Base-by-base conservation (phyloP, 345 rosid species). In the Corchorus capsularis region DNA sequence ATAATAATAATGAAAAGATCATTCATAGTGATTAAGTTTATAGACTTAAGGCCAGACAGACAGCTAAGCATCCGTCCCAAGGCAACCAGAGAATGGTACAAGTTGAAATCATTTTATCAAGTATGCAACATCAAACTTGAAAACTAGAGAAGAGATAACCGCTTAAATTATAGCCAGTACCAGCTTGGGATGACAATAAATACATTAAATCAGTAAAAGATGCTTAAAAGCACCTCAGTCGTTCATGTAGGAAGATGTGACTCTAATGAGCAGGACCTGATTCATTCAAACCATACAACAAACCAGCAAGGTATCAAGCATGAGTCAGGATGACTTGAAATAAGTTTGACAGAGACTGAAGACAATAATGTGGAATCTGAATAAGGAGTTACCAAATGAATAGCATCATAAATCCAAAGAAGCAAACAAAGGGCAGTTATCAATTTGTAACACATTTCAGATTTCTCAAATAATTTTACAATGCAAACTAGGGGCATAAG, bases 381-480 rank as follows among this genome's bases (percentile, higher is more conserved):
- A 34, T n/a, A 54, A 7, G 22, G 14, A 12, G 20, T 19, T 49
- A n/a, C 32, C 50, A 64, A 17, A 63, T 64, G 32, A n/a, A 19
- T n/a, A 64, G 0, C 49, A 64, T 35, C 43, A 64, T 6, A 17
- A 39, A 39, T 22, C 49, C n/a, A 22, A 64, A 64, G 32, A 64
- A 64, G 41, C 69, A 8, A 45, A 45, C 8, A n/a, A 64, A 15
- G 32, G 46, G 27, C 9, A n/a, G 69, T n/a, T 41, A 17, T 8
- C 37, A 63, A 35, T 63, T 37, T 64, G 8, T 8, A 39, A 13
- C 50, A 64, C n/a, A 39, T 34, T 46, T 67, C 22, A 47, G 5
- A 67, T 55, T 54, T 52, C 4, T 52, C 45, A 69, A 69, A 69
- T 34, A n/a, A 47, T 64, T 64, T 64, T 63, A 17, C 27, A 39